Percentiles rank a stretch among this genome's conserved stretches.
Conservation (phyloP, 345 rosid genomes). For the Garcia nutans region DNA sequence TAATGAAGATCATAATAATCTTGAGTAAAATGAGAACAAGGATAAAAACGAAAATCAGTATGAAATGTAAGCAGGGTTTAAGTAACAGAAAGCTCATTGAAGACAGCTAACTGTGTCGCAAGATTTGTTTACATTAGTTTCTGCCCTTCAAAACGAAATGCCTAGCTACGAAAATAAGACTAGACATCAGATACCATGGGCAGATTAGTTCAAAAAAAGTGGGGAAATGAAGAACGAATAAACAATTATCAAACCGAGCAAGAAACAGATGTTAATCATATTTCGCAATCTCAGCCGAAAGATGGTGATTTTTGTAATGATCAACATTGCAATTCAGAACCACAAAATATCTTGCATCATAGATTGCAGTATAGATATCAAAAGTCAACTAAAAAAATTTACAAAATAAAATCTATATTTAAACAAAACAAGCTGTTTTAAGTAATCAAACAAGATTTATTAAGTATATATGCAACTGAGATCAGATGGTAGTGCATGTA, state of each 20-base stretch:
- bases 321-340: conserved; percentile 55
- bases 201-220: conserved; percentile 18
- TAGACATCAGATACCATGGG: conserved; percentile 88
- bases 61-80: conserved; percentile 50
- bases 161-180: conserved; percentile 50
- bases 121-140: conserved; percentile 50
- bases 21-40: background rate
- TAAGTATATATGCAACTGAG: conserved; percentile 36
- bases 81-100: conserved; percentile 60
- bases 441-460: no score
- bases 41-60: background rate
- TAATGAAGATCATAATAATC: background rate
- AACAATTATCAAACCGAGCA: background rate
- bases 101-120: conserved; percentile 74
- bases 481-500: conserved; percentile 98
- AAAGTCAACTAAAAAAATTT: background rate
- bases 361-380: conserved; percentile 36
- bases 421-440: background rate
- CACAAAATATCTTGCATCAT: conserved; percentile 53
- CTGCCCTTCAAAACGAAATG: conserved; percentile 71
- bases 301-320: conserved; percentile 50
- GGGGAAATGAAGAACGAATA: background rate
- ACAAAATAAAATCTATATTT: no score
- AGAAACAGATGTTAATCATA: background rate
- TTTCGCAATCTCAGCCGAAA: conserved; percentile 80